Conservation (phyloP, 805 yeast species). For the Ogataea nitratoaversa region DNA sequence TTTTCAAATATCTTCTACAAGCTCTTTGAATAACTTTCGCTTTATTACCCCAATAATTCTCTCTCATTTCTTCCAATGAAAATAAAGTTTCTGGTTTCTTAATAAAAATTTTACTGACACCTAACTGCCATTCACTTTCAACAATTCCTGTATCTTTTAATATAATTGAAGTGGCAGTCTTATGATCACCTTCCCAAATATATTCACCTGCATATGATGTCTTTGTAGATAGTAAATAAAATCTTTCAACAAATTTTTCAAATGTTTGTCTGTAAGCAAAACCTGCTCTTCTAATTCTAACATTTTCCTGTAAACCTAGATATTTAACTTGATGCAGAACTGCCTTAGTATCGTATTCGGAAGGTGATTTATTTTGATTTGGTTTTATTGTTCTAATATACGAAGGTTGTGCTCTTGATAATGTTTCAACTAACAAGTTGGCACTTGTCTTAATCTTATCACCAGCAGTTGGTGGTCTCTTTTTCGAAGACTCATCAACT, state of each 20-base stretch:
- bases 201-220: conserved; percentile 89
- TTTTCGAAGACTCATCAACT: conserved; percentile 62
- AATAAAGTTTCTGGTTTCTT: conserved; percentile 96
- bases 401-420: conserved; percentile 89
- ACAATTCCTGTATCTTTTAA: conserved; percentile 64
- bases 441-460: conserved; percentile 93
- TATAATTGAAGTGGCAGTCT: conserved; percentile 48
- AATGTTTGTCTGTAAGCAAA: conserved; percentile 96
- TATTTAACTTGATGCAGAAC: conserved; percentile 95
- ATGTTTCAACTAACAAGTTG: conserved; percentile 80
- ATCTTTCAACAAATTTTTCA: conserved; percentile 93
- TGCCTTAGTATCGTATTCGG: conserved; percentile 82
- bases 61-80: conserved; percentile 94
- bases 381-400: conserved; percentile 98
- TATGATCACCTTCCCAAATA: conserved; percentile 54
- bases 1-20: conserved; percentile 78
- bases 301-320: conserved; percentile 93
- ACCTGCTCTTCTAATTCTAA: conserved; percentile 96
- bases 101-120: conserved; percentile 87
- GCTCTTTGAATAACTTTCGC: conserved; percentile 97
- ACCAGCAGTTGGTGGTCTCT: conserved; percentile 91
- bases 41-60: conserved; percentile 96
- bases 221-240: conserved; percentile 77
- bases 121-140: conserved; percentile 78
- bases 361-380: conserved; percentile 85